Evolutionary conservation across 208 protist species (phyloP), one percentile per base, ranked within the genome.

Genomic region (Leishmania mexicana): DNA sequence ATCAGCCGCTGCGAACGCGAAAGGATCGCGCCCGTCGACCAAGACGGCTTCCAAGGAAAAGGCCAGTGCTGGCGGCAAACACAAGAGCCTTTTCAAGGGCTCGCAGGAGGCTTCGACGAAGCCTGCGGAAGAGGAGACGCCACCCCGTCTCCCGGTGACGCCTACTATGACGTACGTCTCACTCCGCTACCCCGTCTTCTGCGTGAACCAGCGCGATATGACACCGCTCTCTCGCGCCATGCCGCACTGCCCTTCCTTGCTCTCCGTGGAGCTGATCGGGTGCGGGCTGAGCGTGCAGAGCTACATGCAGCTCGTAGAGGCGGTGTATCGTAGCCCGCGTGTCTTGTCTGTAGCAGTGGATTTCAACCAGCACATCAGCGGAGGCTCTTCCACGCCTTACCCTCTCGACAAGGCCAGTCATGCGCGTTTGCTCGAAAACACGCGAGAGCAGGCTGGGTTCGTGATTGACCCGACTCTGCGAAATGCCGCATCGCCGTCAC

Each of bases 201-300:
- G 93, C 79, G 75, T 98, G n/a, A 96, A 97, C 71, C 85, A 93
- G 76, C 93, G 93, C 11, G 95, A 98, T 88, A 95, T 97, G 81
- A 91, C 86, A 45, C 94, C 95, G 42, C 84, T 98, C 47, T 89
- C 85, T 73, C 89, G 89, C 53, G 92, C 94, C 28, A 97, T 98
- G 19, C 91, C 93, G 57, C 87, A 96, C 89, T 98, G 95, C 87
- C 75, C 83, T 3, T 91, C 93, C 42, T 89, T 98, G 71, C 85
- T 96, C 10, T 88, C 90, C 7, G 87, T 96, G 67, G 88, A 94
- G 87, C 84, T 98, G 54, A 87, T 92, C 38, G 93, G 95, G 7
- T 96, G 94, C 74, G 93, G 93, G 19, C 85, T 98, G 67, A 95
- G 92, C 5, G 81, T 83, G 75, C 87, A 96, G 84, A 91, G 89